These are phyloP conservation scores for Ogataea salicorniae DNA, from an alignment of 805 yeast species.

Conservation along the genomic window DNA sequence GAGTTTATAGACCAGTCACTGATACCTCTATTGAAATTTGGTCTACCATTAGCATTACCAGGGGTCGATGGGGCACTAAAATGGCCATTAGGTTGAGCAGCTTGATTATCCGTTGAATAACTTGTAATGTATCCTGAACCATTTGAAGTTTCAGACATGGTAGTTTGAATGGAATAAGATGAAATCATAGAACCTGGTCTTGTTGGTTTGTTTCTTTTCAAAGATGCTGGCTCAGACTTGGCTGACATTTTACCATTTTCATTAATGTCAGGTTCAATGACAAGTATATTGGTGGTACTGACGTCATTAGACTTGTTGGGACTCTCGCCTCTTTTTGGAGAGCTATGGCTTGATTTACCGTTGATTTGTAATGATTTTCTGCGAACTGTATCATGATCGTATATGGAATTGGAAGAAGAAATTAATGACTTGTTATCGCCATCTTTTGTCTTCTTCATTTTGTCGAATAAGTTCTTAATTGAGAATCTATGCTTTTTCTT, in stretches of 20 bases:
- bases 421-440: not conserved
- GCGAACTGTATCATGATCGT: not conserved
- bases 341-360: no score
- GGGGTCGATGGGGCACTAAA: not conserved
- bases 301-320: no score
- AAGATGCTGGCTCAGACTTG: not conserved
- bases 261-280: constrained; percentile 14
- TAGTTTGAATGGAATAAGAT: constrained; percentile 43
- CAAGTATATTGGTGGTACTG: constrained; percentile 12
- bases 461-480: constrained; percentile 8
- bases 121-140: constrained; percentile 34
- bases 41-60: constrained; percentile 11
- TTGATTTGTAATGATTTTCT: not conserved
- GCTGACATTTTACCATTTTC: constrained; percentile 9
- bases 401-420: not conserved
- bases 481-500: constrained; percentile 10
- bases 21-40: constrained; percentile 25
- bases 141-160: constrained; percentile 48
- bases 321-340: no score
- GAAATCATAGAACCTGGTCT: constrained; percentile 52
- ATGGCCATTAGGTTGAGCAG: constrained; percentile 1
- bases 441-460: constrained; percentile 6
- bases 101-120: constrained; percentile 30
- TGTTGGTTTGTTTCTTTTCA: constrained; percentile 21
- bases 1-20: constrained; percentile 30